Base-by-base conservation (phyloP, 1,284 basidiomycete genomes). In the Fomitopsis schrenkii region DNA sequence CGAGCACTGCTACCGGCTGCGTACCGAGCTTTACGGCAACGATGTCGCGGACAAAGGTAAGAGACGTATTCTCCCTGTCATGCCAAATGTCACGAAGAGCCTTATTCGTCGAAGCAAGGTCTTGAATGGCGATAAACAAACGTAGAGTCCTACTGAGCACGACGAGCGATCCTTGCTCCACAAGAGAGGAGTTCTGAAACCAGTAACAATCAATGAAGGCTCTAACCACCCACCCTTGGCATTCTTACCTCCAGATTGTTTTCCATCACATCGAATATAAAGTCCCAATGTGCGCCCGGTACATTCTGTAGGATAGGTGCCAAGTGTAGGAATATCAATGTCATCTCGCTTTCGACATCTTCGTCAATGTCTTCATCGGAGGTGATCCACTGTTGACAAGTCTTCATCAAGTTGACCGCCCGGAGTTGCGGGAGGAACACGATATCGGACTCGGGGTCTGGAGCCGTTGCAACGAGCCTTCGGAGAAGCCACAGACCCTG, bases 231-330 rank as follows among this genome's bases (percentile, higher is more conserved):
- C 33, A 38, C 12, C 35, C 8, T 7, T n/a, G n/a, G 9, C 33
- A 35, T 9, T 64, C 79, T 63, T 64, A 94, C 93, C 81, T 97
- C 94, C 1, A 98, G 78, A 66, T 94, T 95, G 59, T 84, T 91
- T 73, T 97, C 94, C 22, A 97, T 74, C 6, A 98, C 75, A 72
- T 98, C 95, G 71, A 95, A 95, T 17, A 97, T 87, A 53, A 95
- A 84, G 57, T 95, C 92, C 93, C 97, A 97, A 73, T 98, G 97
- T 0, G 83, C 80, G 0, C 97, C 97, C 5, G 86, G 79, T 0
- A 98, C 80, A 68, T 87, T 91, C 73, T 98, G 95, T 58, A 99
- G 77, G 55, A 98, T 91, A 0, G 97, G 95, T 1, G 88, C 89
- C 1, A 99, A 78, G 61, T 91, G 81, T 41, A 83, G 75, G 70